Conservation (phyloP, 805 yeast species). For the Cyberlindnera mrakii region DNA sequence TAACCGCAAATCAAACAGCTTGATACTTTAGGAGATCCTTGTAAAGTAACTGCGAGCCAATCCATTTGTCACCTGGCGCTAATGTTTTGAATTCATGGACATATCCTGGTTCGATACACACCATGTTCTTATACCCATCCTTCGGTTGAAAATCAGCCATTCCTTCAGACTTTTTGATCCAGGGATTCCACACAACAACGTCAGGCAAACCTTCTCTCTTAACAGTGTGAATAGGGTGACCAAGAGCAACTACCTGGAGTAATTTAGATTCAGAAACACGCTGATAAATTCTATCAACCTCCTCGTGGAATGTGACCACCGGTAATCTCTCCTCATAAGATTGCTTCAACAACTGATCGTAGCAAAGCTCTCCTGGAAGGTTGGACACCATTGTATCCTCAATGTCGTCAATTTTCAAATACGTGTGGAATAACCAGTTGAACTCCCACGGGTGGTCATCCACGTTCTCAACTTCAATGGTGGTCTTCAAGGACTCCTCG, state of each 20-base stretch:
- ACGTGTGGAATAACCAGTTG: slow-evolving; percentile 94
- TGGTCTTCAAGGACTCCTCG: slow-evolving; percentile 53
- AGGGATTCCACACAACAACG: slow-evolving; percentile 96
- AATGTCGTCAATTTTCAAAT: slow-evolving; percentile 69
- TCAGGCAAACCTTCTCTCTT: slow-evolving; percentile 57
- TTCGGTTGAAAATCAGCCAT: slow-evolving; percentile 91
- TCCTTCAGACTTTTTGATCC: slow-evolving; percentile 75
- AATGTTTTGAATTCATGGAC: slow-evolving; percentile 64
- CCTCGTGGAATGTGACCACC: slow-evolving; percentile 59
- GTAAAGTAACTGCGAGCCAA: slow-evolving; percentile 54
- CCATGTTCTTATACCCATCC: slow-evolving; percentile 76
- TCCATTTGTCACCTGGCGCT: slow-evolving; percentile 71
- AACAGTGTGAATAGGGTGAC: slow-evolving; percentile 65
- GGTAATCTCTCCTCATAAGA: slow-evolving; percentile 69
- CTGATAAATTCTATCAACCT: slow-evolving; percentile 80
- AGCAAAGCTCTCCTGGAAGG: slow-evolving; percentile 62
- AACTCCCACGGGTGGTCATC: slow-evolving; percentile 65
- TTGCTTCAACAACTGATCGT: slow-evolving; percentile 67
- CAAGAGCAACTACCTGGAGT: slow-evolving; percentile 65
- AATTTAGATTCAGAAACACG: slow-evolving; percentile 46
- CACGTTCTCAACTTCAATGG: slow-evolving; percentile 70
- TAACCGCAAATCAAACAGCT: slow-evolving; percentile 28
- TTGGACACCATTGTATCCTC: slow-evolving; percentile 75
- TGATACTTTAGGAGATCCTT: slow-evolving; percentile 59
- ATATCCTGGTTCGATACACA: slow-evolving; percentile 92